phyloP scores from a whole-genome alignment of 2,329 filamentous ascomycete species.

The Hypocreales sp. region DNA sequence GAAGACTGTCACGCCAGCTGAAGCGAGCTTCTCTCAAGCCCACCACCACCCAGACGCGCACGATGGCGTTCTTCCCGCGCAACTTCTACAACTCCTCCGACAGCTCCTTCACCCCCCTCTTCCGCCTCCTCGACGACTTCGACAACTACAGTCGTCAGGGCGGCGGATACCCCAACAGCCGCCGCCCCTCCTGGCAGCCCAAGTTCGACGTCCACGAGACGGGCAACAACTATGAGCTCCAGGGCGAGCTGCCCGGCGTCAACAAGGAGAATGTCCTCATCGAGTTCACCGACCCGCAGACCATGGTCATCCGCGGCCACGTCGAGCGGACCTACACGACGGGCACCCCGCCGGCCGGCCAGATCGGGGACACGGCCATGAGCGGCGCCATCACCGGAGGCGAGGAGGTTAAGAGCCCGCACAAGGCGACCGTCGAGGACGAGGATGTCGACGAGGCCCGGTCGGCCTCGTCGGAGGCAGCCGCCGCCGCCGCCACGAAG shows the following conservation, averaged over 20 bases:
- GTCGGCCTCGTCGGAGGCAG: constrained; percentile 7
- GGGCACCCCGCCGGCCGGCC: constrained; percentile 30
- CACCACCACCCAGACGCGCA: constrained; percentile 15
- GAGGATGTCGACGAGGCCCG: constrained; percentile 21
- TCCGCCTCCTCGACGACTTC: constrained; percentile 49
- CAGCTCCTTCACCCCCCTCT: constrained; percentile 41
- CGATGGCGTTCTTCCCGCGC: constrained; percentile 46
- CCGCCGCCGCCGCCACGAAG: constrained; percentile 12
- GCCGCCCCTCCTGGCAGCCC: constrained; percentile 47
- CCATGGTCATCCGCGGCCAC: constrained; percentile 53
- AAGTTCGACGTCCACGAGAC: constrained; percentile 68
- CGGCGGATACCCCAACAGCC: constrained; percentile 10
- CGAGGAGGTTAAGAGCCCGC: constrained; percentile 22
- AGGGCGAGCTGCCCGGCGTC: constrained; percentile 66
- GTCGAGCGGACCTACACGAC: constrained; percentile 48
- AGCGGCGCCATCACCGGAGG: constrained; percentile 25
- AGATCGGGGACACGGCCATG: constrained; percentile 26
- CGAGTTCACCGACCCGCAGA: constrained; percentile 66
- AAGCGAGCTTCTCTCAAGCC: constrained; percentile 10
- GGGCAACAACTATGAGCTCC: constrained; percentile 53
- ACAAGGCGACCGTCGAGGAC: constrained; percentile 53
- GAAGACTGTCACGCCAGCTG: constrained; percentile 11
- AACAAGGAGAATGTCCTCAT: constrained; percentile 59
- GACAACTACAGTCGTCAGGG: constrained; percentile 35
- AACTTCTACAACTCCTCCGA: constrained; percentile 29